Base-by-base conservation (phyloP, 139 green algal species). In the Edaphochlamys debaryana region DNA sequence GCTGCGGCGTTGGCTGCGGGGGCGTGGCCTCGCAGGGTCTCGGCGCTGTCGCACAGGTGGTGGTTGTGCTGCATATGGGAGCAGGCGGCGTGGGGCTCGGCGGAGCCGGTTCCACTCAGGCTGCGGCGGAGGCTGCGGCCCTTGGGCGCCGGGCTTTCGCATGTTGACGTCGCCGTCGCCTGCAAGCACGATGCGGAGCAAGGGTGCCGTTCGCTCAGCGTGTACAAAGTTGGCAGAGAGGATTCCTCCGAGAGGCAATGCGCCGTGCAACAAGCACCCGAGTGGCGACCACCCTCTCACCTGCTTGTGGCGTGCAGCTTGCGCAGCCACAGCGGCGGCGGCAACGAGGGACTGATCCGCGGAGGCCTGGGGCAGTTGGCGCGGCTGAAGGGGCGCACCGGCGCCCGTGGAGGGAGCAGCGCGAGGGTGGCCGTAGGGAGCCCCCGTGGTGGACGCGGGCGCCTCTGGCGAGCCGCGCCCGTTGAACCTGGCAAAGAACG, bases 81-180 rank as follows among this genome's bases (percentile, higher is more conserved):
- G 17, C 25, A 25, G 48, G 58, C n/a, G 17, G 8, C 73, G 30
- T 5, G 56, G 56, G 23, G 22, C 54, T 30, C 22, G 17, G 54
- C 54, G 20, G 11, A 15, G 7, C 54, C 54, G 54, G 27, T 15
- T n/a, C 58, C 58, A 41, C 75, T 72, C 9, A 50, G 41, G n/a
- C 40, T 81, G 22, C 60, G 40, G 41, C 75, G 75, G 11, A 70
- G 62, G 2, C 52, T 20, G 13, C 60, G 40, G 8, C 2, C n/a
- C 60, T 81, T 81, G 40, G 60, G 41, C 19, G 75, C 75, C 3
- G 75, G 73, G 40, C 73, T 80, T 13, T 67, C 72, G 54, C 54
- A n/a, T n/a, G n/a, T n/a, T 36, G 32, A 63, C 23, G 22, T 22
- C 50, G 56, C 56, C 25, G 56, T 6, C 56, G 56, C 56, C 56